These are phyloP conservation scores for Nakazawaea pomicola DNA, from an alignment of 805 yeast species.

Conservation along the genomic window DNA sequence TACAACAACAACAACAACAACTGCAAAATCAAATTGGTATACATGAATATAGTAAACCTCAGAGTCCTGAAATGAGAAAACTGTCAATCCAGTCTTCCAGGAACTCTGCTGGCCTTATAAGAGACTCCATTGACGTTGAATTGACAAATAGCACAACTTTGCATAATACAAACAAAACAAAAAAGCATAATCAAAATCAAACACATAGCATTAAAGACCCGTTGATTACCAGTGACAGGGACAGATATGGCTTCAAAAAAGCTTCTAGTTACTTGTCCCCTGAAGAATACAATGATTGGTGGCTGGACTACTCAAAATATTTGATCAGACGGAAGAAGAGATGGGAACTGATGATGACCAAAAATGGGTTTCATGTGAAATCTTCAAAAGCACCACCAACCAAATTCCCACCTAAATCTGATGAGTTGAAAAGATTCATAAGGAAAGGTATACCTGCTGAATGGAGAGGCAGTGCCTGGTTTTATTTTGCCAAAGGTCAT, in stretches of 20 bases:
- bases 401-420: conserved; percentile 73
- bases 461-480: conserved; percentile 98
- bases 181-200: conserved; percentile 10
- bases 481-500: conserved; percentile 80
- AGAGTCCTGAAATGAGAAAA: background rate
- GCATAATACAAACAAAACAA: background rate
- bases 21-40: too few species aligned
- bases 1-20: too few species aligned
- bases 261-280: conserved; percentile 46
- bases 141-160: conserved; percentile 7
- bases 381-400: conserved; percentile 41
- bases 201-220: conserved; percentile 5
- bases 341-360: conserved; percentile 67
- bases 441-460: conserved; percentile 94
- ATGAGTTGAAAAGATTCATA: conserved; percentile 72
- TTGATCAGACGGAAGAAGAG: conserved; percentile 61
- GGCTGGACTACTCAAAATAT: conserved; percentile 60
- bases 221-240: conserved; percentile 35
- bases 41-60: too few species aligned
- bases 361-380: conserved; percentile 53
- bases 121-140: conserved; percentile 10
- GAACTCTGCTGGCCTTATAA: conserved; percentile 12
- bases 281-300: conserved; percentile 70
- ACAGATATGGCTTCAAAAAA: conserved; percentile 86
- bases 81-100: conserved; percentile 12